phyloP scores from a whole-genome alignment of 164 flowering plant genomes.

The grape (Vitis vinifera) region DNA sequence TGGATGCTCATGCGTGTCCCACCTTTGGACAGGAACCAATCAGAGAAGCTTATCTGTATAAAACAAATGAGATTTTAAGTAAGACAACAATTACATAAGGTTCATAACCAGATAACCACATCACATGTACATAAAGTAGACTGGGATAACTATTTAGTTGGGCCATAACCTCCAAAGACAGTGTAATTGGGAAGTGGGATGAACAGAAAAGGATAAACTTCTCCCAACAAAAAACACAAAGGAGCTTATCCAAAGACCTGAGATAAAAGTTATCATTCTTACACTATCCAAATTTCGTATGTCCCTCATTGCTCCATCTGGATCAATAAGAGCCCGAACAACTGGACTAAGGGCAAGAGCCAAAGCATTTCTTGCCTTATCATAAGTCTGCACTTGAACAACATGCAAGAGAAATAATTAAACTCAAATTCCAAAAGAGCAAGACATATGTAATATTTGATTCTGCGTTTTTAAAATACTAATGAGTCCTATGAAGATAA shows the following conservation, averaged over 20 bases:
- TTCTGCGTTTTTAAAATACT: not conserved
- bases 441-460: too few relatives aligned
- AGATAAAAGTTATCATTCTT: slow-evolving; percentile 20
- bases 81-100: not conserved
- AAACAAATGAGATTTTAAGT: slow-evolving; percentile 14
- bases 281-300: slow-evolving; percentile 85
- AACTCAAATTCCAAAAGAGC: not conserved
- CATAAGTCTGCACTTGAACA: slow-evolving; percentile 65
- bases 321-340: slow-evolving; percentile 89
- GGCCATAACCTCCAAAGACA: not conserved
- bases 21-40: slow-evolving; percentile 96
- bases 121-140: not conserved
- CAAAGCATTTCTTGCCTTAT: slow-evolving; percentile 92
- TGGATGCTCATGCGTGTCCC: slow-evolving; percentile 92
- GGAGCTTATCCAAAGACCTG: not conserved
- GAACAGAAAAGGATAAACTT: not conserved
- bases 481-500: not conserved
- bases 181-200: too few relatives aligned
- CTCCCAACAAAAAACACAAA: slow-evolving; percentile 1
- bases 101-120: not conserved
- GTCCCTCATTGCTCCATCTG: slow-evolving; percentile 92
- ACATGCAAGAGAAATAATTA: not conserved
- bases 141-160: not conserved
- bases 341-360: slow-evolving; percentile 98
- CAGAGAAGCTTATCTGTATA: slow-evolving; percentile 88